These are phyloP conservation scores for Paraglomus occultum DNA, from an alignment of 192 early-diverging fungal genomes.

Conservation along the genomic window DNA sequence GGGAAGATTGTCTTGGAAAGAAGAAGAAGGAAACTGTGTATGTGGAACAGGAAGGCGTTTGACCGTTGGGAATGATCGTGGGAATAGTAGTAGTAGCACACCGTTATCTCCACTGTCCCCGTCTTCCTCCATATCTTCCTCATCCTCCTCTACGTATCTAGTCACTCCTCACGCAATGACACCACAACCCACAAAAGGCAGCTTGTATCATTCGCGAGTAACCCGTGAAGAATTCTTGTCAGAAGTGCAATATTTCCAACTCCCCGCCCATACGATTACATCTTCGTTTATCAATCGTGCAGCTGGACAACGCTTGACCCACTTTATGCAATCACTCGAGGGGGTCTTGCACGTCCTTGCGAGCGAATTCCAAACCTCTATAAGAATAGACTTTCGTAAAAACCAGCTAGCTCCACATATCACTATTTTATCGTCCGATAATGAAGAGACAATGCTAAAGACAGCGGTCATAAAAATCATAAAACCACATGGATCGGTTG, in stretches of 20 bases:
- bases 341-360: background rate
- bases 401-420: constrained; percentile 10
- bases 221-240: background rate
- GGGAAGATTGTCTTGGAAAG: background rate
- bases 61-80: background rate
- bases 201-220: background rate
- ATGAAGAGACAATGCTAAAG: background rate
- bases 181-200: too few relatives aligned
- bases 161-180: background rate
- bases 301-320: background rate
- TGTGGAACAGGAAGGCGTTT: background rate
- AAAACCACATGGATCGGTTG: background rate
- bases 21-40: background rate
- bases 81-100: background rate
- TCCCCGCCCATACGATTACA: background rate
- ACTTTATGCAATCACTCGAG: background rate
- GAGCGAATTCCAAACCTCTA: background rate
- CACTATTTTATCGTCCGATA: background rate
- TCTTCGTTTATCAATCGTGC: constrained; percentile 2
- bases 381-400: constrained; percentile 6
- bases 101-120: background rate
- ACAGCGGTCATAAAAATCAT: background rate
- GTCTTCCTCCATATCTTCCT: background rate
- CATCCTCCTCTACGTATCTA: background rate
- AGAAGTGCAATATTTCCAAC: constrained; percentile 23